Evolutionary conservation across 768 basidiomycete species (phyloP).

Genomic region (Suillus cothurnatus): DNA sequence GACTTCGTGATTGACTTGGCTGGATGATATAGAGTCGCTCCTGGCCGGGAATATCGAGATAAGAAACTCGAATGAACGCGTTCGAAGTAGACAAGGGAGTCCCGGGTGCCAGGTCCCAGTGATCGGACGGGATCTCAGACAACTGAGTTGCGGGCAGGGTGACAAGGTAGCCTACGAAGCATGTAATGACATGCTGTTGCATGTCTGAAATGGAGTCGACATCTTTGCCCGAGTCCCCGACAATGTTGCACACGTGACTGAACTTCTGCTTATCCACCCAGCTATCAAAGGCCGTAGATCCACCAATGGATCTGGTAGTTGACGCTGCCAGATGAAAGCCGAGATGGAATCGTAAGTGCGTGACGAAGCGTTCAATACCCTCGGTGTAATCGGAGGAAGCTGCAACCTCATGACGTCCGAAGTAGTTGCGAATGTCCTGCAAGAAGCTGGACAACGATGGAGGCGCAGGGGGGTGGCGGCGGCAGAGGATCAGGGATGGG

Average conservation of each 20-base stretch:
- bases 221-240: not conserved
- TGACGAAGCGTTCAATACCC: not conserved
- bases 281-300: not conserved
- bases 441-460: not conserved
- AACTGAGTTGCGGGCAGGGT: not conserved
- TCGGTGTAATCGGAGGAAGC: not conserved
- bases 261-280: not conserved
- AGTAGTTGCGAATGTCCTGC: not conserved
- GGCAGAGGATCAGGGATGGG: not conserved
- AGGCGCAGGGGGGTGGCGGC: not conserved
- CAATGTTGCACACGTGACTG: not conserved
- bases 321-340: not conserved
- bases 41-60: not conserved
- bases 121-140: not conserved
- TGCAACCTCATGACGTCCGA: not conserved
- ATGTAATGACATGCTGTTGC: not conserved
- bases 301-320: not conserved
- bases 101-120: not conserved
- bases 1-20: not conserved
- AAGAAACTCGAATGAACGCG: not conserved
- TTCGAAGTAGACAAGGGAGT: not conserved
- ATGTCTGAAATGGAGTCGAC: not conserved
- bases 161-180: not conserved
- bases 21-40: not conserved
- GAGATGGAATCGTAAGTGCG: not conserved